These are phyloP conservation scores for Hypoxylon sp. DNA, from an alignment of 2,329 filamentous ascomycete genomes.

Conservation along the genomic window DNA sequence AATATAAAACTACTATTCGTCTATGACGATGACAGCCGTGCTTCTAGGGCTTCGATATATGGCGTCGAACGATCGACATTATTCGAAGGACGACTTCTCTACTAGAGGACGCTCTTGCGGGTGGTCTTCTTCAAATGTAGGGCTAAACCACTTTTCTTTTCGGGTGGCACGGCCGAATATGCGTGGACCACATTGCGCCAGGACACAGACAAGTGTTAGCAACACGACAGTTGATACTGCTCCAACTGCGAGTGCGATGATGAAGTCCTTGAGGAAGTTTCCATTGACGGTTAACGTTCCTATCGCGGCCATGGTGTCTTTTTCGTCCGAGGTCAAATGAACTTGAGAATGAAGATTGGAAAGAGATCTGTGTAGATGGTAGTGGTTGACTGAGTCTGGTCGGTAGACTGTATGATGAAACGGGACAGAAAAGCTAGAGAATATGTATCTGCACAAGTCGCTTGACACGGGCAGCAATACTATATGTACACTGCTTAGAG, in stretches of 20 bases:
- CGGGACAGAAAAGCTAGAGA: background rate
- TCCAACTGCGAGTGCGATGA: slow-evolving; percentile 34
- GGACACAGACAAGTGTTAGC: slow-evolving; percentile 35
- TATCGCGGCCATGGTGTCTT: slow-evolving; percentile 16
- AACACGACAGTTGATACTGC: slow-evolving; percentile 27
- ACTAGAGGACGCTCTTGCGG: slow-evolving; percentile 15
- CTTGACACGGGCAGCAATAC: background rate
- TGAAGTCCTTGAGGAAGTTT: slow-evolving; percentile 33
- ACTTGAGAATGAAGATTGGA: background rate
- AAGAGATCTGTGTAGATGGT: background rate
- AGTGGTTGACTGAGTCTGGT: background rate
- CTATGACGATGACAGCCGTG: background rate
- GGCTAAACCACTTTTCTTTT: slow-evolving; percentile 34
- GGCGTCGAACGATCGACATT: background rate
- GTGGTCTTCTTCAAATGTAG: slow-evolving; percentile 30
- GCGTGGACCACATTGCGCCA: slow-evolving; percentile 39
- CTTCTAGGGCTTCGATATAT: background rate
- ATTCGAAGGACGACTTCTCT: slow-evolving; percentile 7
- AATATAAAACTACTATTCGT: background rate
- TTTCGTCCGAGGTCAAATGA: background rate
- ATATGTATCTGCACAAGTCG: background rate
- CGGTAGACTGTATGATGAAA: background rate
- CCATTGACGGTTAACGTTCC: slow-evolving; percentile 14
- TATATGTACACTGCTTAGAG: background rate
- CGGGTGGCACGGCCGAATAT: slow-evolving; percentile 27